Conservation (phyloP, 495 filamentous ascomycete genomes). For the Trichocladium antarcticum region DNA sequence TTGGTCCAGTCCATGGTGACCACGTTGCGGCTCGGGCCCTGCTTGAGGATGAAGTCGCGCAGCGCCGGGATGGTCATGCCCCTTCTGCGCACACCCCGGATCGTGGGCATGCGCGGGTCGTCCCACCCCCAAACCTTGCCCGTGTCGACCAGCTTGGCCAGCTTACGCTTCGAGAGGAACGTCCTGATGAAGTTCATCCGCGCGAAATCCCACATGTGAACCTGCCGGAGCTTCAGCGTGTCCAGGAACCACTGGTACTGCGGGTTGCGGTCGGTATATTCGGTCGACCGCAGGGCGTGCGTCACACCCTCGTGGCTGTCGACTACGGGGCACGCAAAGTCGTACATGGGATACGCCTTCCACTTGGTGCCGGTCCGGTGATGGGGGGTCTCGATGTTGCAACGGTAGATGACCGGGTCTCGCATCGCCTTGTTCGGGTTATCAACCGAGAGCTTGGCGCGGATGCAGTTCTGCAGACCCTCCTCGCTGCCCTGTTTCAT, state of each 20-base stretch:
- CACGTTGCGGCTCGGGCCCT: conserved; percentile 81
- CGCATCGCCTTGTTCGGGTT: conserved; percentile 78
- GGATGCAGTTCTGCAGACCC: conserved; percentile 71
- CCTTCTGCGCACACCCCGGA: conserved; percentile 76
- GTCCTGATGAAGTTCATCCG: conserved; percentile 81
- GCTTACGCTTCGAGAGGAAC: conserved; percentile 71
- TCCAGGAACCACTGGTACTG: conserved; percentile 97
- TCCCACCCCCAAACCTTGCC: conserved; percentile 89
- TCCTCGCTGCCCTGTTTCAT: conserved; percentile 76
- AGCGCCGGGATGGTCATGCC: conserved; percentile 86
- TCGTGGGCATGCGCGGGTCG: conserved; percentile 88
- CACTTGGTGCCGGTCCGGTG: conserved; percentile 79
- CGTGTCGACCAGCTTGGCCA: conserved; percentile 81
- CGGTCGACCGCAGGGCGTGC: conserved; percentile 87
- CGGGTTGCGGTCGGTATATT: conserved; percentile 94
- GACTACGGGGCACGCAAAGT: conserved; percentile 85
- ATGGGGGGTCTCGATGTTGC: conserved; percentile 60
- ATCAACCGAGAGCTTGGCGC: conserved; percentile 77
- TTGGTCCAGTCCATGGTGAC: conserved; percentile 82
- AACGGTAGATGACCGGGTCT: conserved; percentile 92
- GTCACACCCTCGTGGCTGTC: conserved; percentile 88
- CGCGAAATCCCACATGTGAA: conserved; percentile 96
- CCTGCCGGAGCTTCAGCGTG: conserved; percentile 69
- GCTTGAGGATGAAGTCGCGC: conserved; percentile 84
- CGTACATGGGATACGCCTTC: conserved; percentile 96